Evolutionary conservation across 768 basidiomycete species (phyloP).

Genomic region (Russula griseocarnosa): DNA sequence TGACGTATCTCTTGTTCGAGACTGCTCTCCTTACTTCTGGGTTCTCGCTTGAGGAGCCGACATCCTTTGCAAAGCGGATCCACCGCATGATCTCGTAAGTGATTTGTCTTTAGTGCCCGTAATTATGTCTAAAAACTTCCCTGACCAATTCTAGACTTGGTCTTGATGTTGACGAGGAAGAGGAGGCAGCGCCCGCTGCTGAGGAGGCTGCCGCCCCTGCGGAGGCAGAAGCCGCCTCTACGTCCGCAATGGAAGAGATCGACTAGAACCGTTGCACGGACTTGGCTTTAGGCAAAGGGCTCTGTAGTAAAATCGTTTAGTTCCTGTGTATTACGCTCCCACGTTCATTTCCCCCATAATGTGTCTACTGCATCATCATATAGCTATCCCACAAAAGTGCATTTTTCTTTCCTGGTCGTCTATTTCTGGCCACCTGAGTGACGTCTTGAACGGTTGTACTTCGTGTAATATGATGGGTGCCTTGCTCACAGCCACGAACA

Average conservation of each 20-base stretch:
- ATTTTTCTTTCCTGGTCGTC: conserved; percentile 3
- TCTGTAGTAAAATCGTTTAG: conserved; percentile 13
- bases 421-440: background rate
- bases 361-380: conserved; percentile 22
- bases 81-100: conserved; percentile 90
- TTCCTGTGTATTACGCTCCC: conserved; percentile 21
- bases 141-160: conserved; percentile 50
- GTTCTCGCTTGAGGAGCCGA: conserved; percentile 93
- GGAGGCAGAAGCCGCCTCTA: conserved; percentile 54
- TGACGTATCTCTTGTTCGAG: conserved; percentile 95
- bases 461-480: background rate
- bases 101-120: conserved; percentile 5
- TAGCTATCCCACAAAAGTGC: conserved; percentile 22
- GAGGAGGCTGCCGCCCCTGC: conserved; percentile 50
- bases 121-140: background rate
- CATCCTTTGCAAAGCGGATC: conserved; percentile 93
- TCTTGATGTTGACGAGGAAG: conserved; percentile 66
- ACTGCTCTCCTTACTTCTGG: conserved; percentile 93
- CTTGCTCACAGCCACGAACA: background rate
- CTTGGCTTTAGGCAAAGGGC: conserved; percentile 8
- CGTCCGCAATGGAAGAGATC: conserved; percentile 97
- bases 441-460: background rate
- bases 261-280: conserved; percentile 47
- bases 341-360: conserved; percentile 11
- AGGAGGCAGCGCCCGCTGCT: conserved; percentile 46